phyloP scores from a whole-genome alignment of 805 yeast genomes.

The Saturnispora bothae region DNA sequence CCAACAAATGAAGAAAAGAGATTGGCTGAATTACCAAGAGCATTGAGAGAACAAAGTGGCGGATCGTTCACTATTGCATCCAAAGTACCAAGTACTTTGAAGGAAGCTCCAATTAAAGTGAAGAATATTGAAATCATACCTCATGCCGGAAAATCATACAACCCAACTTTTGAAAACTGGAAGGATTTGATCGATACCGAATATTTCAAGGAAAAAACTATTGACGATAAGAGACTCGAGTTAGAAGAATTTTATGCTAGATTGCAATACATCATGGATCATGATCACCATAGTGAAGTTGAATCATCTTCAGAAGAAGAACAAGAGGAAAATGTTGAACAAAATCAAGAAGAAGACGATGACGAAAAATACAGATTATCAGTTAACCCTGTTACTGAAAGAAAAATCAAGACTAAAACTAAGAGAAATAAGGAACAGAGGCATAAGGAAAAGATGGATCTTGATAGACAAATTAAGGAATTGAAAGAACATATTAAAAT shows the following conservation, averaged over 20 bases:
- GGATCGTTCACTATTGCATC: conserved; percentile 43
- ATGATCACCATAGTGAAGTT: conserved; percentile 49
- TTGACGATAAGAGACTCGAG: conserved; percentile 52
- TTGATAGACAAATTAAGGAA: conserved; percentile 44
- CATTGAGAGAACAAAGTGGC: conserved; percentile 24
- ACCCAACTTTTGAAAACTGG: conserved; percentile 85
- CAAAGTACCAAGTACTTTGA: conserved; percentile 44
- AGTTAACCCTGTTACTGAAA: conserved; percentile 55
- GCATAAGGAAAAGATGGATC: conserved; percentile 46
- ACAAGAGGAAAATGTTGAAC: conserved; percentile 29
- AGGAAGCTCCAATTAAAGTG: conserved; percentile 41
- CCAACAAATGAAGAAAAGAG: conserved; percentile 8
- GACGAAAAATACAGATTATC: conserved; percentile 39
- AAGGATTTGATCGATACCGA: conserved; percentile 57
- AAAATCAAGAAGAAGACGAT: conserved; percentile 23
- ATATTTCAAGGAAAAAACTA: conserved; percentile 50
- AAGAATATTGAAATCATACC: conserved; percentile 45
- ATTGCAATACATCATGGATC: conserved; percentile 55
- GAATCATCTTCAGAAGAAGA: conserved; percentile 32
- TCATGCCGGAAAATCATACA: conserved; percentile 85
- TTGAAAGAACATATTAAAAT: conserved; percentile 53
- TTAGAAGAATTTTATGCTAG: conserved; percentile 53
- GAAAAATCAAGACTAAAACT: conserved; percentile 64
- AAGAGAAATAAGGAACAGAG: conserved; percentile 64
- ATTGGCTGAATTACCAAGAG: conserved; percentile 28